Conservation (phyloP, 2,329 filamentous ascomycete species). For the Chaetomiaceae sp. region DNA sequence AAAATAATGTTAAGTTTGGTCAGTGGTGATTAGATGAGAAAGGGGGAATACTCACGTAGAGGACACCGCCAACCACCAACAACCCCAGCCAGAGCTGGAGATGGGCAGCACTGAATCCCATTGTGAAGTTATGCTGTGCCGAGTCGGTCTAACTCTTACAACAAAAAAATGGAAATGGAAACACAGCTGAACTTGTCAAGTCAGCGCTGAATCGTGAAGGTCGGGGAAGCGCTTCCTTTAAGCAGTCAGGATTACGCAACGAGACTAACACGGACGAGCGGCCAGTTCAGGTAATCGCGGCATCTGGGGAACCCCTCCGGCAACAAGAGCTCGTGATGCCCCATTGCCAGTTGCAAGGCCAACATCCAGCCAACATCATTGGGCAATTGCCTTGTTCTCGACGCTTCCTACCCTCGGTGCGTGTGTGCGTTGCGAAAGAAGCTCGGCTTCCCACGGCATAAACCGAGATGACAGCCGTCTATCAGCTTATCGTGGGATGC, state of each 20-base stretch:
- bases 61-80: slow-evolving; percentile 31
- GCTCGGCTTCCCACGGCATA: slow-evolving; percentile 25
- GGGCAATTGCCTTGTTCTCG: slow-evolving; percentile 4
- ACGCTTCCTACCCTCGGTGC: slow-evolving; percentile 5
- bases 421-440: background rate
- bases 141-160: too few relatives aligned
- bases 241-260: slow-evolving; percentile 3
- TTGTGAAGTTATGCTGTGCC: slow-evolving; percentile 14
- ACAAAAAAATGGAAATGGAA: too few relatives aligned
- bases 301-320: background rate
- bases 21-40: background rate
- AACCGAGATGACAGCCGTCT: background rate
- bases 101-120: slow-evolving; percentile 30
- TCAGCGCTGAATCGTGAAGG: too few relatives aligned
- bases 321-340: background rate
- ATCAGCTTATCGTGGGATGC: slow-evolving; percentile 20
- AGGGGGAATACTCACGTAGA: slow-evolving; percentile 38
- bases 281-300: background rate
- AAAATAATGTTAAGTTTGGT: background rate
- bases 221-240: too few relatives aligned
- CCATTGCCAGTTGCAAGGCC: background rate
- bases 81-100: slow-evolving; percentile 39
- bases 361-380: background rate
- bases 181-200: too few relatives aligned
- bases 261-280: background rate